A percentile compares a stretch with the other conserved stretches of the same genome.
phyloP scores from a whole-genome alignment of 2,329 filamentous ascomycete genomes.

The Verruconis gallopava region DNA sequence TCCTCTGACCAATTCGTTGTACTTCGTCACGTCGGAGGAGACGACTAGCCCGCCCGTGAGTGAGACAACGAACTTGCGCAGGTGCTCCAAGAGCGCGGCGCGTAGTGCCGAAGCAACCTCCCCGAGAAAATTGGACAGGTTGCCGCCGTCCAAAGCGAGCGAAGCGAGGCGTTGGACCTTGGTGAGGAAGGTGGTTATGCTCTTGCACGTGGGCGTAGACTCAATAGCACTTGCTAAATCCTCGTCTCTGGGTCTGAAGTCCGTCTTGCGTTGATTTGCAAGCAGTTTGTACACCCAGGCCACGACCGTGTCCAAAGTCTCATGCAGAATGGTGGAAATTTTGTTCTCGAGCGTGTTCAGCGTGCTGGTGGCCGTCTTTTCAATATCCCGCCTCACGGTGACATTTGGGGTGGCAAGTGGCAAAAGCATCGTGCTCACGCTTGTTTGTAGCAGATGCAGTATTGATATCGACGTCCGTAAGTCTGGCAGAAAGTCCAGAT shows the following conservation, averaged over 20 bases:
- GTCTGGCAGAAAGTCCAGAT: constrained; percentile 68
- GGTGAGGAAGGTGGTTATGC: constrained; percentile 68
- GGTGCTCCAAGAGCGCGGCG: constrained; percentile 72
- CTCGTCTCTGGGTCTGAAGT: constrained; percentile 78
- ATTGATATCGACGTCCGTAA: constrained; percentile 76
- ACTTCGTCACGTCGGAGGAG: constrained; percentile 89
- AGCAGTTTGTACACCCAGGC: constrained; percentile 66
- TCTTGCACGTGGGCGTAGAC: constrained; percentile 69
- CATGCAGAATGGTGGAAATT: constrained; percentile 57
- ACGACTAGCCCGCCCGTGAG: constrained; percentile 90
- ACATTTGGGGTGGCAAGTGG: constrained; percentile 81
- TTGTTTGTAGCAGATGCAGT: constrained; percentile 84
- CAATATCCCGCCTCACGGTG: constrained; percentile 79
- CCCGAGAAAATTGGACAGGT: constrained; percentile 67
- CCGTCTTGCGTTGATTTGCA: constrained; percentile 68
- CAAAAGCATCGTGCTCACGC: constrained; percentile 79
- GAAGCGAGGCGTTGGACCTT: constrained; percentile 50
- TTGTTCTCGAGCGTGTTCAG: constrained; percentile 75
- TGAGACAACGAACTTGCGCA: constrained; percentile 88
- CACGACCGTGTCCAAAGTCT: constrained; percentile 57
- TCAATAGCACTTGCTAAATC: constrained; percentile 48
- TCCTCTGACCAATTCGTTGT: constrained; percentile 70
- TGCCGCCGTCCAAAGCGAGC: constrained; percentile 66
- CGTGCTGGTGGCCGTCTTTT: constrained; percentile 62
- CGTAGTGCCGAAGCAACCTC: constrained; percentile 75